Percentiles rank a stretch among this genome's conserved stretches.
Conservation (phyloP, 148 eudicot genomes). For the Camellia japonica region DNA sequence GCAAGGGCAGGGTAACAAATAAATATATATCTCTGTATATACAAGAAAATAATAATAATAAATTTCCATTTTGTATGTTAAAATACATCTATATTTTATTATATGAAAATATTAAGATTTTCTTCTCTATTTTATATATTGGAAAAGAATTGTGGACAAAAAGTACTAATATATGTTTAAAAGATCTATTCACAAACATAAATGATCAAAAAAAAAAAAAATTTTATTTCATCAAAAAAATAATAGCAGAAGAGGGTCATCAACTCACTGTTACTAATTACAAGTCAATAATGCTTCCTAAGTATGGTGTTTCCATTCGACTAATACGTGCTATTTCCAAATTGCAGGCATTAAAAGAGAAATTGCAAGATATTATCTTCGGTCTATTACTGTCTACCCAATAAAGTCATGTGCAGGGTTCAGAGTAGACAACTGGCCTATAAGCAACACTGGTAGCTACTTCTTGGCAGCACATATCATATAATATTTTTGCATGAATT, state of each 20-base stretch:
- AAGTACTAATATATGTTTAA: too few species aligned
- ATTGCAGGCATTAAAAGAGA: constrained; percentile 41
- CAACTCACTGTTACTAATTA: neutral
- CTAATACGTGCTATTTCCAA: constrained; percentile 10
- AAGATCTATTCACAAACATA: too few species aligned
- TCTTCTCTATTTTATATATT: too few species aligned
- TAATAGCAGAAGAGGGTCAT: neutral
- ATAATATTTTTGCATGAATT: neutral
- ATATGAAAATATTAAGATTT: too few species aligned
- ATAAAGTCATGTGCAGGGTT: constrained; percentile 93
- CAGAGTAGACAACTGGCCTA: constrained; percentile 78
- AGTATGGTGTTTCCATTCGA: neutral
- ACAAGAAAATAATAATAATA: too few species aligned
- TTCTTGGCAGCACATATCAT: constrained; percentile 9
- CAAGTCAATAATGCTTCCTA: neutral
- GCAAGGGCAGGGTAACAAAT: too few species aligned
- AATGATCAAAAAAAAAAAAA: too few species aligned
- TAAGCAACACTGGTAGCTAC: constrained; percentile 66
- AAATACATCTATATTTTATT: too few species aligned
- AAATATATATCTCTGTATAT: neutral
- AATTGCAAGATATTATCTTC: constrained; percentile 36
- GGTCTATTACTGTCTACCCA: constrained; percentile 72
- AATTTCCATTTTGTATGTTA: too few species aligned
- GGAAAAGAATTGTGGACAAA: too few species aligned
- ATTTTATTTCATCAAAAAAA: neutral